Base-by-base conservation (phyloP, 805 yeast genomes). In the Hyphopichia homilentoma region DNA sequence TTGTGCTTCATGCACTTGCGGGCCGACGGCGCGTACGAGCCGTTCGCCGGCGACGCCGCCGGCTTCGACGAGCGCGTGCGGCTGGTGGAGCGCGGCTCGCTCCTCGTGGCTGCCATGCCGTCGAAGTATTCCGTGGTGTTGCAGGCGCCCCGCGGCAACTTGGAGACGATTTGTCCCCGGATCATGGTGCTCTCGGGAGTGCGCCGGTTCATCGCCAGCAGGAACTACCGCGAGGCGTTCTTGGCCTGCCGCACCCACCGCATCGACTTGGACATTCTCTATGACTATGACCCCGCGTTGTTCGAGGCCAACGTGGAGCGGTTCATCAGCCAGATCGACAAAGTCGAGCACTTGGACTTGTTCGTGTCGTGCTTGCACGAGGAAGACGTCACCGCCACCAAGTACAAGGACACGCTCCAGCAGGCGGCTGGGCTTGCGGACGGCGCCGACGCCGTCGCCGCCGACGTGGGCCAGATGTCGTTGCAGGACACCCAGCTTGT, bases 141-240 rank as follows among this genome's bases (percentile, higher is more conserved):
- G 33, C 96, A 93, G 57, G 96, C 96, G 4, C 95, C 95, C 38
- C 75, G 99, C 54, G 99, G 99, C 40, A 93, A 93, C 50, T 64
- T 93, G 44, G 99, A 93, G 57, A 88, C 97, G 0, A 84, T 93
- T 13, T 81, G 78, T 49, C 98, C 99, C 9, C 73, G 98, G 55
- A 84, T 93, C 28, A 79, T 93, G 83, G 95, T 90, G 3, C 63
- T 93, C 24, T 73, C 84, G 8, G 93, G 82, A 15, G 94, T 93
- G 16, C 74, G 98, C 43, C 67, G 72, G 21, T 70, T 72, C 43
- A 86, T 93, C 39, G 65, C 71, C 21, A 60, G 65, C 1, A 66
- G 59, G 36, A 63, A 76, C 21, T 93, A 82, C 48, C 65, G 61
- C 29, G 69, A 68, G n/a, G 98, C 98, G 0, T 88, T 90, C 47